Conservation (phyloP, 805 yeast species). For the Kluyveromyces wickerhamii region DNA sequence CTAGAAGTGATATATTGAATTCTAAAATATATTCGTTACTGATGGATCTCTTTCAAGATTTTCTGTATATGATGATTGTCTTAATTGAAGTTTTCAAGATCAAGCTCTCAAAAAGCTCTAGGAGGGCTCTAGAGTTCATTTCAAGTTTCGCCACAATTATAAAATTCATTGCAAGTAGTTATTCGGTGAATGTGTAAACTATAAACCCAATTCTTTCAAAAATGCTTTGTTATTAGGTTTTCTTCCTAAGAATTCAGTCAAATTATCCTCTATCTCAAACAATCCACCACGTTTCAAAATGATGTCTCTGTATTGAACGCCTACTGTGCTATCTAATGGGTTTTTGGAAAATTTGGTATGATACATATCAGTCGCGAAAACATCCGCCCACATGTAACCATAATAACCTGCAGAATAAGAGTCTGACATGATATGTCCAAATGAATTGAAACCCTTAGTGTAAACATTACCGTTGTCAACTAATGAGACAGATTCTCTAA, state of each 20-base stretch:
- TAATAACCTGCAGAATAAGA: constrained; percentile 85
- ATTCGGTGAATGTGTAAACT: constrained; percentile 2
- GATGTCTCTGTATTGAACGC: constrained; percentile 60
- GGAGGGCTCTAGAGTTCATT: constrained; percentile 15
- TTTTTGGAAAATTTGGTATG: constrained; percentile 58
- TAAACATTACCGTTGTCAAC: constrained; percentile 45
- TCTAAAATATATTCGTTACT: constrained; percentile 11
- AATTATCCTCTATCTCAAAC: constrained; percentile 55
- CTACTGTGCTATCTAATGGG: constrained; percentile 57
- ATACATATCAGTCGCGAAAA: constrained; percentile 77
- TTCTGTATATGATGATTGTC: constrained; percentile 18
- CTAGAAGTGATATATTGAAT: constrained; percentile 10
- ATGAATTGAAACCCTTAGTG: constrained; percentile 66
- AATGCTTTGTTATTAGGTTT: constrained; percentile 69
- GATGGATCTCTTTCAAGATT: constrained; percentile 22
- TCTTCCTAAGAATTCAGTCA: constrained; percentile 64
- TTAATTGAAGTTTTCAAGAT: constrained; percentile 17
- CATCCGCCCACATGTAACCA: constrained; percentile 81
- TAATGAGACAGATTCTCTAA: constrained; percentile 55
- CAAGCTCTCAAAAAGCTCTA: constrained; percentile 9
- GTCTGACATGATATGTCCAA: constrained; percentile 71
- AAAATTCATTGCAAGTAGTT: constrained; percentile 14
- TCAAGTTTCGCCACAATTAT: constrained; percentile 18
- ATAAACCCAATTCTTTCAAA: constrained; percentile 53
- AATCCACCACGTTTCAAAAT: constrained; percentile 70